Conservation (phyloP, 1,284 basidiomycete genomes). For the Cutaneotrichosporon cutaneum region DNA sequence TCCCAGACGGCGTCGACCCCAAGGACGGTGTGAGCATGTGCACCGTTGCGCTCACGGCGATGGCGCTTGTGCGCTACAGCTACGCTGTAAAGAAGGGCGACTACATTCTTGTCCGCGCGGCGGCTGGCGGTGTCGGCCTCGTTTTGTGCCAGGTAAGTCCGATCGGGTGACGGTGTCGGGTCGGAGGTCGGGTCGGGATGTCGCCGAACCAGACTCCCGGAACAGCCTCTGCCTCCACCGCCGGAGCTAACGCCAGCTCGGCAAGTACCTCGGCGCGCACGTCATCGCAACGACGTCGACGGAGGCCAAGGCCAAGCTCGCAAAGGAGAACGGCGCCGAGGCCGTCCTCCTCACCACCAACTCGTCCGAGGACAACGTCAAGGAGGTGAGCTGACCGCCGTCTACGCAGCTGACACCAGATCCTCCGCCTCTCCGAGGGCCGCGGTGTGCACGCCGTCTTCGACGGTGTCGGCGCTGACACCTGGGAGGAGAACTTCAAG, state of each 20-base stretch:
- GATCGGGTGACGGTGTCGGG: not conserved
- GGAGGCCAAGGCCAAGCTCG: constrained; percentile 77
- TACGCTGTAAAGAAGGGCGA: constrained; percentile 70
- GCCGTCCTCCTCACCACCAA: constrained; percentile 78
- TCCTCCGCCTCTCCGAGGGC: constrained; percentile 70
- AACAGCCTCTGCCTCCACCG: too few species aligned
- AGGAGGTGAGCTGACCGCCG: constrained; percentile 22
- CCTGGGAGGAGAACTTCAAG: constrained; percentile 81
- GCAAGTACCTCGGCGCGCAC: constrained; percentile 64
- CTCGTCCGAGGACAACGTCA: constrained; percentile 56
- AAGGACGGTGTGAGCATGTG: constrained; percentile 66
- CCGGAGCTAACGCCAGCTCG: too few species aligned
- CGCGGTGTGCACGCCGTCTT: constrained; percentile 80
- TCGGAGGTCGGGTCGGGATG: not conserved
- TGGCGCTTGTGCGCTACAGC: constrained; percentile 76
- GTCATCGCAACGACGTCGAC: constrained; percentile 93
- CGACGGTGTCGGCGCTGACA: constrained; percentile 93
- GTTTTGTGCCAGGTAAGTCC: constrained; percentile 56
- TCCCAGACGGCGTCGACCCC: constrained; percentile 59
- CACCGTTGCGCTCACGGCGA: constrained; percentile 77
- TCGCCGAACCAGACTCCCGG: constrained; percentile 50
- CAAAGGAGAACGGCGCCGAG: constrained; percentile 75
- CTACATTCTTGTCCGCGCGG: constrained; percentile 67
- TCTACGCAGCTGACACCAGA: constrained; percentile 60
- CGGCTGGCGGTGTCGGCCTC: constrained; percentile 71